Evolutionary conservation across 1,284 basidiomycete genomes (phyloP).

Genomic region (Moniliella sp.): DNA sequence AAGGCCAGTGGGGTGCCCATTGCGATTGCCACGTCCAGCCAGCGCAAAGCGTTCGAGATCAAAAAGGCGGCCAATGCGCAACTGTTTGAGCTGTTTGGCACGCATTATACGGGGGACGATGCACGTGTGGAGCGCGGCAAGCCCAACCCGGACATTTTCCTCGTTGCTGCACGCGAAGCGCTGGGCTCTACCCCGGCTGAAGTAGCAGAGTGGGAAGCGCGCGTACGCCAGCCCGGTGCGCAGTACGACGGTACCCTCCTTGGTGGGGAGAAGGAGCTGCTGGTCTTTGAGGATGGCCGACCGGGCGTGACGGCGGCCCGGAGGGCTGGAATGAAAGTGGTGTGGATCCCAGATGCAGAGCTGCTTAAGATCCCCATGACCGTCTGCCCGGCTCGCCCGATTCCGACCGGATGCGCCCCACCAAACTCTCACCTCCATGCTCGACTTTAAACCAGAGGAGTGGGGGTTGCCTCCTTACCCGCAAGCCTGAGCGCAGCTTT

Average conservation of each 20-base stretch:
- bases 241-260: conserved; percentile 11
- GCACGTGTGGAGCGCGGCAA: conserved; percentile 20
- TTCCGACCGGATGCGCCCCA: too few relatives aligned
- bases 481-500: background rate
- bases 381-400: too few relatives aligned
- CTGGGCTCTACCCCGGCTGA: conserved; percentile 5
- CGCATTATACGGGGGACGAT: conserved; percentile 30
- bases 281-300: conserved; percentile 33
- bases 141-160: conserved; percentile 31
- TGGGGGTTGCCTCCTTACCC: conserved; percentile 25
- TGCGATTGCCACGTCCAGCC: conserved; percentile 29
- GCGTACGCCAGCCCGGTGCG: conserved; percentile 12
- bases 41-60: conserved; percentile 24
- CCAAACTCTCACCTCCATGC: conserved; percentile 21
- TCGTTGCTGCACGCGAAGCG: conserved; percentile 25
- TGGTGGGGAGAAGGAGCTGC: conserved; percentile 18
- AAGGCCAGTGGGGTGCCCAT: conserved; percentile 26
- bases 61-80: conserved; percentile 16
- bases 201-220: conserved; percentile 5
- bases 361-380: conserved; percentile 4
- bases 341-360: conserved; percentile 26
- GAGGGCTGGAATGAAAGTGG: conserved; percentile 30
- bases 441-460: conserved; percentile 21
- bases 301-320: conserved; percentile 26
- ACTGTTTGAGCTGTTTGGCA: conserved; percentile 21